phyloP scores from a whole-genome alignment of 768 basidiomycete genomes.

The Termitomyces sp. region DNA sequence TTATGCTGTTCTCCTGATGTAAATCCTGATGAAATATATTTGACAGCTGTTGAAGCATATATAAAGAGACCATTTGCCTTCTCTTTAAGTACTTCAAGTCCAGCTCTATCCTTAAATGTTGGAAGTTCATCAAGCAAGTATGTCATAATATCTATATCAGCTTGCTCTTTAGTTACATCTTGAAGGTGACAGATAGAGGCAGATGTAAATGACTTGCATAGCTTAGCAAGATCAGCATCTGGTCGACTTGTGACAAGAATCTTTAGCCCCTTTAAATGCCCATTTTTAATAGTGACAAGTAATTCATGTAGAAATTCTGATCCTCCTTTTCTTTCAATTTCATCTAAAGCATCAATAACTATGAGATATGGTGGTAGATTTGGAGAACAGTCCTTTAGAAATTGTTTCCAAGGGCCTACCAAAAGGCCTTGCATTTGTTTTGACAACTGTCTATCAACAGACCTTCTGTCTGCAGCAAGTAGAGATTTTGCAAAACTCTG shows the following conservation, averaged over 20 bases:
- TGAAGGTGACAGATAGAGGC: conserved; percentile 12
- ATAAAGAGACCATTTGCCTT: neutral
- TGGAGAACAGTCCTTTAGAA: neutral
- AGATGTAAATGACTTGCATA: conserved; percentile 13
- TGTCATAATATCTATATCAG: neutral
- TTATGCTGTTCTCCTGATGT: neutral
- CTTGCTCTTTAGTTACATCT: neutral
- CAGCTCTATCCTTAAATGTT: neutral
- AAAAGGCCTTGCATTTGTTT: conserved; percentile 14
- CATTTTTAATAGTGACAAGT: neutral
- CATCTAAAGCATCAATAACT: conserved; percentile 8
- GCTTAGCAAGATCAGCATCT: conserved; percentile 5
- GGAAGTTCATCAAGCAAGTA: neutral
- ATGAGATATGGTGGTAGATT: conserved; percentile 3
- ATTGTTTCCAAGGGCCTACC: neutral
- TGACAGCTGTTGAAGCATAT: neutral
- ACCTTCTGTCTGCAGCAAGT: neutral
- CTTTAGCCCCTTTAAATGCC: neutral
- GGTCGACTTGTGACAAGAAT: no score
- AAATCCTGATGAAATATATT: neutral
- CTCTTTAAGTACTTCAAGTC: neutral
- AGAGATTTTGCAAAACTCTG: neutral
- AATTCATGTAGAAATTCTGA: conserved; percentile 2
- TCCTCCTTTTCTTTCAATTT: conserved; percentile 9
- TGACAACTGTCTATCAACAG: neutral